Evolutionary conservation across 331 rosid species (phyloP), one percentile per base, ranked within the genome.

Genomic region (Acacia concinna): DNA sequence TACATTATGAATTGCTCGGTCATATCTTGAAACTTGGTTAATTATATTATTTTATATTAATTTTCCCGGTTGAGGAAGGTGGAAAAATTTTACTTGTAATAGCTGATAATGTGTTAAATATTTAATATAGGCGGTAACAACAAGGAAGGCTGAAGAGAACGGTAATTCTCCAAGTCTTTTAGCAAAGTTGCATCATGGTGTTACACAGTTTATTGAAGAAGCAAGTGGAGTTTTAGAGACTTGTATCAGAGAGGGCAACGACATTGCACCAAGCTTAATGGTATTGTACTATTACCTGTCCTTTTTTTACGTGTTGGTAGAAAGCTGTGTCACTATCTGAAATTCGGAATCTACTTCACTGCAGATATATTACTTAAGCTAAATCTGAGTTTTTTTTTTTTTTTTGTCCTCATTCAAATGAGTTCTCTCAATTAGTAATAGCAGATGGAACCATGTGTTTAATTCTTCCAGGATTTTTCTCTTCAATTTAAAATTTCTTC

Each of bases 101-200:
- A 20, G 63, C 66, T 71, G 71, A 79, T 75, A 18, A 38, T 49
- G 47, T 81, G 8, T 63, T 81, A 47, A 65, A 76, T 81, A 30
- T 79, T 35, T 77, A 27, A 71, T 66, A 91, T 67, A 91, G 97
- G 97, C 93, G 9, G 97, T 88, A 59, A 84, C 97, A 32, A 77
- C 79, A 65, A 91, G 84, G 88, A 88, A 81, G 86, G 97, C 97
- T 21, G 93, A 91, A 86, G 93, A 84, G 82, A 93, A 88, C 77
- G 93, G 91, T 20, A 85, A 80, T 67, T 88, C 86, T 40, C n/a
- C 83, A 8, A 81, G 93, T 83, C 97, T 93, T 66, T 73, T 93
- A 79, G 86, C 97, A 64, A 93, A 93, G 90, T 83, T 93, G 83
- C 93, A 93, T 80, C 76, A 75, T 59, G 97, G 97, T 69, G 86